These are phyloP conservation scores for Aureoboletus auriporus DNA, from an alignment of 768 basidiomycete genomes.

Conservation along the genomic window DNA sequence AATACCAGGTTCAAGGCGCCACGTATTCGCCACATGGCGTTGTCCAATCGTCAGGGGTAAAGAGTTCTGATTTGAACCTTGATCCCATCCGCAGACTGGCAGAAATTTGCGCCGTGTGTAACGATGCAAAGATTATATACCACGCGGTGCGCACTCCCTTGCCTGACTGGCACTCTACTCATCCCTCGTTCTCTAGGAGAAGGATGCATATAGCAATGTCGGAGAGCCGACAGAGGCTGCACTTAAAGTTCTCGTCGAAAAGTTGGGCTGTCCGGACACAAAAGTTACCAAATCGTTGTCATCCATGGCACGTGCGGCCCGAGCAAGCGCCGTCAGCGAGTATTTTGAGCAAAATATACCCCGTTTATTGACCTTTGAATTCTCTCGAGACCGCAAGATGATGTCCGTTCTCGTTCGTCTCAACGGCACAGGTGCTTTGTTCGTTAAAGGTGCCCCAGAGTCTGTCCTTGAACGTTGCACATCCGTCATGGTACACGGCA, in stretches of 20 bases:
- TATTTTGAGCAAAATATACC: constrained; percentile 71
- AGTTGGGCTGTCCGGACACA: constrained; percentile 73
- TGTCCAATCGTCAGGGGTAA: constrained; percentile 64
- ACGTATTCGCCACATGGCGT: constrained; percentile 86
- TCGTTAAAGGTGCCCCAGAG: constrained; percentile 97
- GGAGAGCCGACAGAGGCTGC: constrained; percentile 99
- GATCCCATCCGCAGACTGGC: constrained; percentile 79
- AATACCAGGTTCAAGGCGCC: constrained; percentile 85
- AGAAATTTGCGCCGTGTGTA: constrained; percentile 91
- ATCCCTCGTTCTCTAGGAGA: constrained; percentile 52
- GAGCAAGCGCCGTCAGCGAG: constrained; percentile 83
- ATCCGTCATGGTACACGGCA: constrained; percentile 62
- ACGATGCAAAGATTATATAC: constrained; percentile 89
- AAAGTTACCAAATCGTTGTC: constrained; percentile 55
- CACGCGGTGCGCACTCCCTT: constrained; percentile 49
- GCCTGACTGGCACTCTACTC: background rate
- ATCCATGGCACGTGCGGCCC: constrained; percentile 50
- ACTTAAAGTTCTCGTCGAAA: constrained; percentile 91
- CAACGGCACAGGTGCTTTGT: constrained; percentile 67
- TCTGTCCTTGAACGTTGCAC: constrained; percentile 89
- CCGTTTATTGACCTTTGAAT: constrained; percentile 92
- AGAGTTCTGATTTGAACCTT: constrained; percentile 56
- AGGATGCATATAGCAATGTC: constrained; percentile 71
- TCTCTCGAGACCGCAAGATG: constrained; percentile 97
- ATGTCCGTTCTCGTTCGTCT: constrained; percentile 92